A percentile compares a stretch with the other conserved stretches of the same genome.
Evolutionary conservation across 371 early-diverging fungal species (phyloP).

Genomic region (Encephalitozoon romaleae): DNA sequence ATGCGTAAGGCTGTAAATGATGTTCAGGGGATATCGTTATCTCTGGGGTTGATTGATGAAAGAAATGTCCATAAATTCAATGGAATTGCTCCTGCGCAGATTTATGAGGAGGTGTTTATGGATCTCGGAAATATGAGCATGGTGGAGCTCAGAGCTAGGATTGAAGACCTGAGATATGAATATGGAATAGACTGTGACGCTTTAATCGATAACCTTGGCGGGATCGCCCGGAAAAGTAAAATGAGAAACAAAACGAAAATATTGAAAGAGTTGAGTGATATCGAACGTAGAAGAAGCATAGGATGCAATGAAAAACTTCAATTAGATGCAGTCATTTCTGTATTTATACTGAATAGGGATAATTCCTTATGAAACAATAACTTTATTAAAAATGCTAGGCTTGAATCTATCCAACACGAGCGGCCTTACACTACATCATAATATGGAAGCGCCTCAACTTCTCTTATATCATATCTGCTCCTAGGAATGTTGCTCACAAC

Average conservation of each 20-base stretch:
- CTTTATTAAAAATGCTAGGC: conserved; percentile 5
- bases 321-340: conserved; percentile 43
- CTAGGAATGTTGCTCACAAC: neutral
- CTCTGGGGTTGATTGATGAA: conserved; percentile 20
- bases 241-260: conserved; percentile 44
- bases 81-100: conserved; percentile 9
- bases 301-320: conserved; percentile 60
- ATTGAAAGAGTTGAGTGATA: conserved; percentile 45
- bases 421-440: neutral
- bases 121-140: conserved; percentile 20
- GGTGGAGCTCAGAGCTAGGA: neutral
- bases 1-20: conserved; percentile 85
- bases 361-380: neutral
- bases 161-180: conserved; percentile 2
- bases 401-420: neutral
- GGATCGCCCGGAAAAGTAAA: conserved; percentile 24
- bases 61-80: conserved; percentile 42
- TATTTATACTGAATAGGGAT: conserved; percentile 41
- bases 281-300: conserved; percentile 46
- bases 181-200: conserved; percentile 14
- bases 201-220: conserved; percentile 33
- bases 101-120: conserved; percentile 32
- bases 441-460: neutral
- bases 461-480: neutral
- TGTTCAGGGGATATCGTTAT: conserved; percentile 52